Conservation (phyloP, 2,329 filamentous ascomycete genomes). For the Simplicillium aogashimaense region DNA sequence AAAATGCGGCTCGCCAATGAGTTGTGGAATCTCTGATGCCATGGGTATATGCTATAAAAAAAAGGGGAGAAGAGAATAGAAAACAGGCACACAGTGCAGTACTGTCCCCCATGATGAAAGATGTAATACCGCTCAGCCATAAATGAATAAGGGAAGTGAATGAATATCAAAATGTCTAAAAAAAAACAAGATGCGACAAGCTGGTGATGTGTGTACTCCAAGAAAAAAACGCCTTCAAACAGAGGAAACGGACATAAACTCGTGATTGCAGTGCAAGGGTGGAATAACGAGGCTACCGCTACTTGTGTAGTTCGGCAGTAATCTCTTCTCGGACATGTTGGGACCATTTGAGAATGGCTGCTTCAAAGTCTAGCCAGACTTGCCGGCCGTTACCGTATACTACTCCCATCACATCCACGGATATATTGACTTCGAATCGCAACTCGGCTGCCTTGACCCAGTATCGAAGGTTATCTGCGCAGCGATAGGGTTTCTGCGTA, state of each 20-base stretch:
- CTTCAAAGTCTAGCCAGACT: slow-evolving; percentile 75
- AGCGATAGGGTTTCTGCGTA: slow-evolving; percentile 86
- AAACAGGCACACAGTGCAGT: too few species aligned
- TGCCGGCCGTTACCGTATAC: slow-evolving; percentile 63
- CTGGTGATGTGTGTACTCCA: not conserved
- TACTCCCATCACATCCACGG: slow-evolving; percentile 76
- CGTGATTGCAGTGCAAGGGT: too few species aligned
- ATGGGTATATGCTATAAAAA: too few species aligned
- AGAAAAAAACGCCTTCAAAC: not conserved
- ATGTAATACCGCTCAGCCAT: too few species aligned
- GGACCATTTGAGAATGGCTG: slow-evolving; percentile 76
- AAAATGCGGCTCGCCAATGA: too few species aligned
- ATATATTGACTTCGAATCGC: slow-evolving; percentile 78
- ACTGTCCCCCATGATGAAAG: too few species aligned
- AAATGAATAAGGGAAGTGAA: too few species aligned
- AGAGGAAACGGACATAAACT: not conserved
- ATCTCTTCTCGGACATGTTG: slow-evolving; percentile 75
- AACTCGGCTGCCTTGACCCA: slow-evolving; percentile 96
- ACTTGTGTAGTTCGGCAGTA: slow-evolving; percentile 47
- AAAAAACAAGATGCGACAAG: too few species aligned
- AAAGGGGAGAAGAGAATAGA: too few species aligned
- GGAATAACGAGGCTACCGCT: too few species aligned
- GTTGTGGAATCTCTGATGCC: too few species aligned
- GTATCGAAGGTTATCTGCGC: slow-evolving; percentile 86
- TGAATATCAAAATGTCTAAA: too few species aligned